phyloP scores from a whole-genome alignment of 805 yeast genomes.

The Candida rishiriensis region DNA sequence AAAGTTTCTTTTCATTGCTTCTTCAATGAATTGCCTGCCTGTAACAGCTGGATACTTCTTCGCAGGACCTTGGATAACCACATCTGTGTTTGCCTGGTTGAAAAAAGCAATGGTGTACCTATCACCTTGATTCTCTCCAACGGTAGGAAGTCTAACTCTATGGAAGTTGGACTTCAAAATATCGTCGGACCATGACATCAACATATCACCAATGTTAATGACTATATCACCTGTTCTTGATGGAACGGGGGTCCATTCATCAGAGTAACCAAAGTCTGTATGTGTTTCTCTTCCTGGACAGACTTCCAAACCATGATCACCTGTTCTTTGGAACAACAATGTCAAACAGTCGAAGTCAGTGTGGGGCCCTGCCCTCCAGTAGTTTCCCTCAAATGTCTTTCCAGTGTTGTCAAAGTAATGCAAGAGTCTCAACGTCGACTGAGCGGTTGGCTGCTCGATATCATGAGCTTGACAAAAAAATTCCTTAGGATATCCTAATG shows the following conservation, averaged over 20 bases:
- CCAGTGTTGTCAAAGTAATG: constrained; percentile 30
- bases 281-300: constrained; percentile 35
- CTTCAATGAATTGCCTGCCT: constrained; percentile 30
- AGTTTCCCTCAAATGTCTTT: constrained; percentile 17
- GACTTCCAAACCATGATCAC: constrained; percentile 33
- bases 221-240: constrained; percentile 32
- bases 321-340: constrained; percentile 31
- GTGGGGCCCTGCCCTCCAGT: constrained; percentile 36
- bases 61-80: constrained; percentile 25
- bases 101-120: constrained; percentile 33
- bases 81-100: constrained; percentile 33
- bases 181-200: constrained; percentile 37
- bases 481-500: constrained; percentile 25
- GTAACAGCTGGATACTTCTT: constrained; percentile 26
- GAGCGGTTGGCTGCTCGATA: constrained; percentile 26
- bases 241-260: constrained; percentile 32
- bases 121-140: constrained; percentile 26
- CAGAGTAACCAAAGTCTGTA: constrained; percentile 31
- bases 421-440: constrained; percentile 31
- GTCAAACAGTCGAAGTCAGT: constrained; percentile 35
- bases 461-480: constrained; percentile 28
- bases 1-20: constrained; percentile 32
- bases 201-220: constrained; percentile 35
- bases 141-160: constrained; percentile 29
- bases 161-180: constrained; percentile 31